Evolutionary conservation across 805 yeast species (phyloP), one percentile per base, ranked within the genome.

Genomic region (Starmerella bombicola): DNA sequence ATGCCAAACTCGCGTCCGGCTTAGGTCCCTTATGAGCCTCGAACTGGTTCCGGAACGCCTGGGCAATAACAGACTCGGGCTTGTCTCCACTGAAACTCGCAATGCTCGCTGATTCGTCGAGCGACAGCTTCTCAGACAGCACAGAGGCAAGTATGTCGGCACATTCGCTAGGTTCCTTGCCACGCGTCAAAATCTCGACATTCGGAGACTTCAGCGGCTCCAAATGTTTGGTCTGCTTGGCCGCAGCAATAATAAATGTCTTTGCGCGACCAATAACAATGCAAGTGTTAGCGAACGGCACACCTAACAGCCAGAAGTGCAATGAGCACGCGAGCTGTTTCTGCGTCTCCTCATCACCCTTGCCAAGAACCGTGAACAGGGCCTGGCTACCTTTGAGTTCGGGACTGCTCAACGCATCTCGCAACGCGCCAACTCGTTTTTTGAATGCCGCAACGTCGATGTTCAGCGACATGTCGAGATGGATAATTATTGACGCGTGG

Each of bases 251-350:
- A 40, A 88, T 65, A 3, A 74, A 60, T 29, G 75, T 65, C 49
- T 73, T 74, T 29, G 70, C 72, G 40, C 70, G 68, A 3, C 80
- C 71, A 43, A 86, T 63, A 37, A 70, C 74, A 39, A 88, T 62
- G 23, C 76, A 76, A 1, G 96, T 85, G 37, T 91, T 91, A n/a
- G 94, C 93, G 56, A 88, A 88, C 58, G 91, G 97, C 58, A 86
- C 88, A 3, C 96, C 95, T 36, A 88, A 64, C 40, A 88, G 65
- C 97, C 97, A 88, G 36, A 56, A 50, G 58, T 86, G 96, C 35
- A 86, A 62, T 33, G 80, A 78, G 1, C 93, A 77, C 10, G 93
- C 78, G 61, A 83, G 83, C 57, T 80, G 84, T 61, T 83, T 85
- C 35, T 94, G 93, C 58, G 84, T 80, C 49, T 80, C 88, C 45